phyloP scores from a whole-genome alignment of 139 green algal genomes.

The Yamagishiella unicocca region DNA sequence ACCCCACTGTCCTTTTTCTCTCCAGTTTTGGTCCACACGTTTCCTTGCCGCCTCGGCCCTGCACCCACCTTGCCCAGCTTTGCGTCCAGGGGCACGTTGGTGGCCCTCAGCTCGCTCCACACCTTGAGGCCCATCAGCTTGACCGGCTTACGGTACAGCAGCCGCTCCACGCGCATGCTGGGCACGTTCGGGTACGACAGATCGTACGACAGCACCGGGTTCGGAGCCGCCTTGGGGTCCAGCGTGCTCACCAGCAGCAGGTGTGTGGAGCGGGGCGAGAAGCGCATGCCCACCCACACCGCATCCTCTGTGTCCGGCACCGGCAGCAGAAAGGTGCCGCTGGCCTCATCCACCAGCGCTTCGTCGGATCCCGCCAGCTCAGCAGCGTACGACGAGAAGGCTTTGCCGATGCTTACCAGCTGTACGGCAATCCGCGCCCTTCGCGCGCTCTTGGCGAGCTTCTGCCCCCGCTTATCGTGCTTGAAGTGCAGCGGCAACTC shows the following conservation, averaged over 20 bases:
- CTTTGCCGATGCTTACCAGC: not conserved
- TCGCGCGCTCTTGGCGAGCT: not conserved
- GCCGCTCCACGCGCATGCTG: conserved; percentile 14
- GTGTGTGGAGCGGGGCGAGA: conserved; percentile 6
- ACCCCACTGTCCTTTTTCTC: no score
- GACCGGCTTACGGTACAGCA: conserved; percentile 15
- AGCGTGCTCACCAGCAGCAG: conserved; percentile 22
- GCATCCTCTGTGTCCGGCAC: conserved; percentile 17
- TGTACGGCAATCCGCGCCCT: conserved; percentile 22
- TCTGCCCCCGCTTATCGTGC: not conserved
- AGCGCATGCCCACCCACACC: conserved; percentile 39
- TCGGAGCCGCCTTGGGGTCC: not conserved
- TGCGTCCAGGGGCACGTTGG: conserved; percentile 40
- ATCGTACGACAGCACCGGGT: conserved; percentile 20
- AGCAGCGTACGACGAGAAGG: not conserved
- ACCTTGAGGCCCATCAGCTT: not conserved
- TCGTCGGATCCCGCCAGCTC: conserved; percentile 29
- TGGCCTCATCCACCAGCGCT: not conserved
- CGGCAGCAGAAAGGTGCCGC: conserved; percentile 7
- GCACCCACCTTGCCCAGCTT: conserved; percentile 27
- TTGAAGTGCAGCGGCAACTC: conserved; percentile 2
- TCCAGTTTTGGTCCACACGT: no score
- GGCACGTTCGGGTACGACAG: not conserved
- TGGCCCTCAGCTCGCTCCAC: conserved; percentile 10
- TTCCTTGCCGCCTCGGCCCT: no score